phyloP scores from a whole-genome alignment of 2,329 filamentous ascomycete species.

The Orbilia ellipsospora region DNA sequence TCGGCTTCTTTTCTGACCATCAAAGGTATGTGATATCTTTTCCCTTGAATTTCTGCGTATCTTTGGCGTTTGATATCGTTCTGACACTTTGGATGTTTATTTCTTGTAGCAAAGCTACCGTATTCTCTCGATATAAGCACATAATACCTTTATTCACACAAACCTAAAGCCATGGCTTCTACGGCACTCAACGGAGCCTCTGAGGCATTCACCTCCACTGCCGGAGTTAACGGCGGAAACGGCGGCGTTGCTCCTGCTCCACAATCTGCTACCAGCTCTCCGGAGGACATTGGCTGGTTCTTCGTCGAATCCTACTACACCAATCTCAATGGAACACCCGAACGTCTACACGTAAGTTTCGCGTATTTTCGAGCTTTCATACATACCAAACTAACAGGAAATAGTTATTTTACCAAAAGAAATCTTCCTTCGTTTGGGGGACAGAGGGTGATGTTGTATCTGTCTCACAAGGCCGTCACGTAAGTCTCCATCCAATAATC shows the following conservation, averaged over 20 bases:
- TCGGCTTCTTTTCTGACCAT: not conserved
- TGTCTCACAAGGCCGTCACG: constrained; percentile 87
- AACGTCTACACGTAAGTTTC: constrained; percentile 79
- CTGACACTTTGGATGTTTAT: too few relatives aligned
- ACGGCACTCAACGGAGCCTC: constrained; percentile 60
- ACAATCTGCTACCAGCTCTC: constrained; percentile 66
- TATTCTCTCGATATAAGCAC: not conserved
- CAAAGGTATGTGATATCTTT: not conserved
- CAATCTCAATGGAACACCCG: constrained; percentile 90
- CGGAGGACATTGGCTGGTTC: constrained; percentile 98
- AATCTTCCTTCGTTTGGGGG: constrained; percentile 93
- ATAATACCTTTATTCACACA: too few relatives aligned
- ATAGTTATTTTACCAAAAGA: constrained; percentile 94
- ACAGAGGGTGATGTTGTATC: constrained; percentile 87
- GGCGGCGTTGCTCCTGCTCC: constrained; percentile 58
- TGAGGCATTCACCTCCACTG: constrained; percentile 60
- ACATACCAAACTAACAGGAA: constrained; percentile 42
- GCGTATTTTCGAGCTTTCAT: not conserved
- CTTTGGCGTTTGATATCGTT: too few relatives aligned
- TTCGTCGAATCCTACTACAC: constrained; percentile 99
- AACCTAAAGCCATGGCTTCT: constrained; percentile 55
- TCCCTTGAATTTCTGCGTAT: too few relatives aligned
- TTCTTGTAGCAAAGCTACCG: not conserved
- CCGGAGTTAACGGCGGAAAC: constrained; percentile 62
- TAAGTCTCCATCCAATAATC: constrained; percentile 65